Evolutionary conservation across 2,329 filamentous ascomycete species (phyloP).

Genomic region (Xylaria digitata): DNA sequence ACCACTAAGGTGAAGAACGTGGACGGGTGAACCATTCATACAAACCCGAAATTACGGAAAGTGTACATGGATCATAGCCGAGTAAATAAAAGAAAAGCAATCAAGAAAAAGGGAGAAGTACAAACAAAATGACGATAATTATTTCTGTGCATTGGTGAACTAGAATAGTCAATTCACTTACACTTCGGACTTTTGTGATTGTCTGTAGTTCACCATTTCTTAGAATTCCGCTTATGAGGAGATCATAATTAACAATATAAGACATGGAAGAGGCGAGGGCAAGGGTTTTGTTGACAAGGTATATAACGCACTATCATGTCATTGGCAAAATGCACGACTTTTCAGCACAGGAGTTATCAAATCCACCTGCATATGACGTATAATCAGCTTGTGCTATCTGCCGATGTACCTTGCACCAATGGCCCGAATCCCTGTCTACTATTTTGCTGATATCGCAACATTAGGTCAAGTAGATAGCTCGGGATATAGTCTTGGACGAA

Average conservation of each 20-base stretch:
- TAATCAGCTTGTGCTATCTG: slow-evolving; percentile 17
- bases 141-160: background rate
- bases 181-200: background rate
- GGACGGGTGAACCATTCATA: background rate
- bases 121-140: too few relatives aligned
- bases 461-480: background rate
- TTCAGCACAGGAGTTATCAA: background rate
- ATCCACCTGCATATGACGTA: slow-evolving; percentile 16
- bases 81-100: too few relatives aligned
- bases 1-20: background rate
- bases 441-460: background rate
- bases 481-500: background rate
- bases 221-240: background rate
- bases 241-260: background rate
- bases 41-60: too few relatives aligned
- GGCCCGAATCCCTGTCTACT: slow-evolving; percentile 16
- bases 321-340: slow-evolving; percentile 11
- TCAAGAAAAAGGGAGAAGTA: too few relatives aligned
- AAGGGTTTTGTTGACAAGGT: background rate
- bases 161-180: background rate
- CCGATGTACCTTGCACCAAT: background rate
- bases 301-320: background rate
- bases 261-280: background rate
- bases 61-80: too few relatives aligned
- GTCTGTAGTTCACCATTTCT: background rate